These are phyloP conservation scores for Spathaspora gorwiae DNA, from an alignment of 805 yeast genomes.

Conservation along the genomic window DNA sequence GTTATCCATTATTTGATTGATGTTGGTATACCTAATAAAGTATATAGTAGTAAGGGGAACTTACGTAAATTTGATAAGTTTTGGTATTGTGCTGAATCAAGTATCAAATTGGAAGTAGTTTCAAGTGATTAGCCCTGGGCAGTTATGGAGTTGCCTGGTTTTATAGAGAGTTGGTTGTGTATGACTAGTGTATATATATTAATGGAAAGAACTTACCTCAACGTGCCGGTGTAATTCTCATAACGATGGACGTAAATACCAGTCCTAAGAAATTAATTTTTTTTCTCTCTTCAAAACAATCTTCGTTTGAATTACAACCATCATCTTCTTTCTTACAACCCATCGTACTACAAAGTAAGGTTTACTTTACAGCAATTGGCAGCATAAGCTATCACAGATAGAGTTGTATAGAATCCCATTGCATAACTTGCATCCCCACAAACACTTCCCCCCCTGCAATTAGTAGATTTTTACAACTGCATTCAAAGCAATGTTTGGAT, in stretches of 20 bases:
- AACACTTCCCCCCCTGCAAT: too few species aligned
- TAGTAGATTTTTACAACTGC: too few species aligned
- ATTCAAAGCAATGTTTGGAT: conserved; percentile 7
- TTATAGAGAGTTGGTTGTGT: too few species aligned
- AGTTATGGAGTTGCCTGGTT: too few species aligned
- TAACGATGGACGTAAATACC: background rate
- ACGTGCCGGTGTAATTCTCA: background rate
- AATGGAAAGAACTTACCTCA: background rate
- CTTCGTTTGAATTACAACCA: too few species aligned
- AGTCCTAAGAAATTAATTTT: background rate
- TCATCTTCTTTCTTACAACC: too few species aligned
- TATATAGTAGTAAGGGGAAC: conserved; percentile 37
- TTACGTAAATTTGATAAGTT: conserved; percentile 43
- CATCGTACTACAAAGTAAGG: too few species aligned
- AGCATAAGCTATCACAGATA: too few species aligned
- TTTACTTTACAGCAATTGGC: too few species aligned
- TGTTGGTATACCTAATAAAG: conserved; percentile 62
- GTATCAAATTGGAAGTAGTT: conserved; percentile 15
- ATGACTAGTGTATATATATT: background rate
- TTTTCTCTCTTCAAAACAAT: background rate
- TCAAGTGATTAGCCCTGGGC: background rate
- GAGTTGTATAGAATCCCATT: too few species aligned
- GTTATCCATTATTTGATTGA: conserved; percentile 61
- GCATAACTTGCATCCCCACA: too few species aligned
- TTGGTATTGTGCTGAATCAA: conserved; percentile 39